Evolutionary conservation across 495 filamentous ascomycete genomes (phyloP), one percentile per base, ranked within the genome.

Genomic region (Talaromyces borbonicus): DNA sequence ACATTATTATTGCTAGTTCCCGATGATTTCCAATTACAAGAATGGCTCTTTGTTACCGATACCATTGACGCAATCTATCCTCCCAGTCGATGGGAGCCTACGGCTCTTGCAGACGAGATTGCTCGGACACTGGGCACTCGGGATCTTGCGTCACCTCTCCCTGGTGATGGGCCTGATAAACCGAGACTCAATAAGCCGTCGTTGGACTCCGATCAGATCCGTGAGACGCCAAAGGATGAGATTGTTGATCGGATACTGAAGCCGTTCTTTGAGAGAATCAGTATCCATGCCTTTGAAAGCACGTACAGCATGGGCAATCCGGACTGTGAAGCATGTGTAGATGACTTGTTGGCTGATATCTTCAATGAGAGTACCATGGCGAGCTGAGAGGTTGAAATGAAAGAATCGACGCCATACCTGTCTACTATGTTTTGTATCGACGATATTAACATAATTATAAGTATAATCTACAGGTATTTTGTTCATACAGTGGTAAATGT

Each of bases 11-110:
- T 85, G n/a, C 69, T 87, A 14, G 82, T 81, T 4, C 92, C 89
- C 0, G 93, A 99, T 50, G 92, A 97, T 56, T 99, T 96, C 61
- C 92, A 97, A 59, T 72, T 95, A 30, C 77, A 88, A 45, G 87
- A 95, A 67, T 99, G 92, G 92, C 75, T 97, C 14, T 99, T 93
- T 61, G 79, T 97, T 19, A 90, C 89, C 4, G 93, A 99, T 58
- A 96, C 90, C 27, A 90, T 95, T 52, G 92, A 99, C 57, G 89
- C 93, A 1, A 87, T 97, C 18, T 97, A 97, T 56, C 79, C 84
- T 12, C 82, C 88, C 1, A 62, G 77, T n/a, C 65, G 72, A 40
- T 84, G 81, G 66, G 73, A 79, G 44, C 78, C 90, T 1, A 69
- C 83, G 3, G 87, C 88, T 1, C 72, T 97, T 8, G 83, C 84